Base-by-base conservation (phyloP, 176 grass and related monocot genomes). In the Hyparrhenia diplandra region DNA sequence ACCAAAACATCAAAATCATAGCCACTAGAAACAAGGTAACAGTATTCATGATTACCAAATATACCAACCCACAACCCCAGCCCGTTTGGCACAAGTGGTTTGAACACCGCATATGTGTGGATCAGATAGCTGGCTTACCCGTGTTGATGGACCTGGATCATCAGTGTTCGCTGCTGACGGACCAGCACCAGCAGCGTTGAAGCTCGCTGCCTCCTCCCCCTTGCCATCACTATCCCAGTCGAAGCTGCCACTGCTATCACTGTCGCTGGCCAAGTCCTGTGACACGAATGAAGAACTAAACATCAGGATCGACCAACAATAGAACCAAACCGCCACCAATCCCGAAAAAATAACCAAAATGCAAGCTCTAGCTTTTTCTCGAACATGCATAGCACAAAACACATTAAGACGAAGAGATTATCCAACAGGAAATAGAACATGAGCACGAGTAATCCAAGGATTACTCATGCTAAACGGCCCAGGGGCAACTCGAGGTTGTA, bases 221-320 rank as follows among this genome's bases (percentile, higher is more conserved):
- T 75, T 82, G 25, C 49, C 69, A 10, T 87, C 84, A 47, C 61
- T 85, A 1, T 76, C 71, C 87, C 81, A 90, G 8, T 80, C 83
- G 13, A 92, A 71, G n/a, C 57, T 63, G 20, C 76, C 51, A 41
- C 23, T 67, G 20, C 72, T 74, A 30, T 86, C 82, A 8, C 69
- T 85, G 37, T 84, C 91, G 13, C 83, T 84, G 29, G 68, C 37
- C 87, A 83, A 66, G 40, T 92, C 58, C 91, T 93, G 79, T 76
- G 34, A 71, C 47, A 84, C 2, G n/a, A 52, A 41, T 85, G 40
- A 52, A 78, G 14, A 9, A 54, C 16, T 17, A 30, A 3, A 37
- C 14, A 3, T 74, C 64, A 89, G 71, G 64, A 24, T 59, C 34
- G n/a, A 32, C 64, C 24, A 42, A 42, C 41, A 42, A 42, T 42